A percentile compares a stretch with the other conserved stretches of the same genome.
These are phyloP conservation scores for Vitis hybrid DNA, from an alignment of 177 flowering plant genomes.

Conservation along the genomic window DNA sequence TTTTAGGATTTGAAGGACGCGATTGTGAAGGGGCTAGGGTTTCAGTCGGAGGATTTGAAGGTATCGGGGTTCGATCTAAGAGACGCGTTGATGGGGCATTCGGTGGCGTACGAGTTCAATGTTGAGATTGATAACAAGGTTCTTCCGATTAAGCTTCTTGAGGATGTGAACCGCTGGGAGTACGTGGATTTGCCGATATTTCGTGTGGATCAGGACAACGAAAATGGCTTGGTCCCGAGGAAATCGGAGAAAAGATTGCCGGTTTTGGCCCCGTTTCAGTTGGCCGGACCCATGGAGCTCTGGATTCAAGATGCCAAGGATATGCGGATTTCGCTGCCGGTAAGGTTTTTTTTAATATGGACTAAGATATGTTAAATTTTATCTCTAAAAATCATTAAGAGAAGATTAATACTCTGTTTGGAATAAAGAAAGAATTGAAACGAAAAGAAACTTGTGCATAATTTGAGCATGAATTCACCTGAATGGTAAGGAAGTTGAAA, in stretches of 20 bases:
- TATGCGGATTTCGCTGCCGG: conserved; percentile 84
- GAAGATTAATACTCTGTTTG: no score
- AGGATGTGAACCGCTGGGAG: conserved; percentile 87
- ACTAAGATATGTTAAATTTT: background rate
- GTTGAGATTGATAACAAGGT: conserved; percentile 75
- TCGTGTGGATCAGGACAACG: conserved; percentile 20
- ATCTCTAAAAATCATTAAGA: no score
- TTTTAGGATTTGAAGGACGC: conserved; percentile 83
- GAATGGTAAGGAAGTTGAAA: no score
- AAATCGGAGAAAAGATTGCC: conserved; percentile 35
- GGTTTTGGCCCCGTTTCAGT: conserved; percentile 87
- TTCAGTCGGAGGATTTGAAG: conserved; percentile 74
- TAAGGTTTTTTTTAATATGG: conserved; percentile 22
- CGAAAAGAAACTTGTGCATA: no score
- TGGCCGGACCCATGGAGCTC: conserved; percentile 96
- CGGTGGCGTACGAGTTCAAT: conserved; percentile 87
- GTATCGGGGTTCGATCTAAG: conserved; percentile 71
- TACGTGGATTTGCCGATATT: conserved; percentile 85
- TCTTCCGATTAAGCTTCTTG: conserved; percentile 78
- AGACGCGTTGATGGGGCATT: conserved; percentile 77
- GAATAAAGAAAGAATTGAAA: no score
- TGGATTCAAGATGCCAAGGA: conserved; percentile 96
- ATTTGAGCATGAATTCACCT: no score
- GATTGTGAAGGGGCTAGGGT: conserved; percentile 80
- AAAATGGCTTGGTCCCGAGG: conserved; percentile 45